A percentile compares a stretch with the other conserved stretches of the same genome.
Conservation (phyloP, 176 grass and related monocot species). For the Triticum urartu region DNA sequence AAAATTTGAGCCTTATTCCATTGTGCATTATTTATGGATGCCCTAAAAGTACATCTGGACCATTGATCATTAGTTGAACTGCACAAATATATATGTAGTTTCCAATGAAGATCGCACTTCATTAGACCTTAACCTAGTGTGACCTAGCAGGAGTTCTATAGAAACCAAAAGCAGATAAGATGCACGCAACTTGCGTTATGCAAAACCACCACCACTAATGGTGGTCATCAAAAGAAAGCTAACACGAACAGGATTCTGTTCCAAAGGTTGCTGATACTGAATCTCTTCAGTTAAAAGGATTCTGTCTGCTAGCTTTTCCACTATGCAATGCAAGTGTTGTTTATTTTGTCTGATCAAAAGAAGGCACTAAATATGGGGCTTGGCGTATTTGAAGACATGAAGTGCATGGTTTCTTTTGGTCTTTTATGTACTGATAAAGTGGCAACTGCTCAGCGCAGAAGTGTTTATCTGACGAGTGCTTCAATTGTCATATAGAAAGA, state of each 20-base stretch:
- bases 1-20: neutral
- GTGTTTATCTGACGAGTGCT: neutral
- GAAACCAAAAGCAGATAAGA: conserved; percentile 1
- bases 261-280: conserved; percentile 34
- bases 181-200: conserved; percentile 1
- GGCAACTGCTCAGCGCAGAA: conserved; percentile 21
- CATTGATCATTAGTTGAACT: neutral
- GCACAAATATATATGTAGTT: neutral
- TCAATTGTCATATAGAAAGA: neutral
- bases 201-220: conserved; percentile 13
- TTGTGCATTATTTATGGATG: neutral
- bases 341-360: conserved; percentile 10
- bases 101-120: neutral
- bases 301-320: conserved; percentile 22
- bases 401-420: conserved; percentile 8
- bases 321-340: neutral
- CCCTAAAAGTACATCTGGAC: conserved; percentile 12
- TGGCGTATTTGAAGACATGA: neutral
- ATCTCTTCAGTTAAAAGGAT: conserved; percentile 11
- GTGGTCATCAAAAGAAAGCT: conserved; percentile 18
- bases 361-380: conserved; percentile 1
- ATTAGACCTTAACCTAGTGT: conserved; percentile 16
- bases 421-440: conserved; percentile 12
- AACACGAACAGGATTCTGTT: conserved; percentile 31
- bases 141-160: conserved; percentile 25